Conservation (phyloP, 2,329 filamentous ascomycete genomes). For the Passalora sequoiae region DNA sequence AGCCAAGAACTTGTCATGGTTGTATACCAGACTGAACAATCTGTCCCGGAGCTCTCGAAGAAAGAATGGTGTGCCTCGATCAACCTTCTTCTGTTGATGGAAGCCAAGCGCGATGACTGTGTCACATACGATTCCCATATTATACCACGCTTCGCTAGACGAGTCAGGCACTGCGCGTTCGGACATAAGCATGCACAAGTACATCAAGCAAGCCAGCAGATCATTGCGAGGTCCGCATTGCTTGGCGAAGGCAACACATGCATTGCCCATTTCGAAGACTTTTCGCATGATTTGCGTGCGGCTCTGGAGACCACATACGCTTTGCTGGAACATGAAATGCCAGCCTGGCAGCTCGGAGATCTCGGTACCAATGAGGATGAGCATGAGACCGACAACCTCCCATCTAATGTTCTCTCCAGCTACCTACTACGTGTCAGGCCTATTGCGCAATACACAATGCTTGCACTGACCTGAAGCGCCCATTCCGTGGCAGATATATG, state of each 20-base stretch:
- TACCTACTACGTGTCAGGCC: no score
- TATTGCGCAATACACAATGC: no score
- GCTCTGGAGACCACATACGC: neutral
- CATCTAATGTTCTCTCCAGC: neutral
- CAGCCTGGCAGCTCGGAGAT: neutral
- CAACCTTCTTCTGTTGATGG: neutral
- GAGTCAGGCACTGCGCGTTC: neutral
- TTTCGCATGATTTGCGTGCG: neutral
- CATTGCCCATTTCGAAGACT: neutral
- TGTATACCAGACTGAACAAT: neutral
- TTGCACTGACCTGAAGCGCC: neutral
- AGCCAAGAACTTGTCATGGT: neutral
- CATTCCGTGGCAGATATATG: neutral
- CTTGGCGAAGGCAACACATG: neutral
- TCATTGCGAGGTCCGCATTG: neutral
- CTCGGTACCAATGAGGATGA: neutral
- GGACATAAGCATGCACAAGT: neutral
- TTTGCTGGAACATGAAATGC: neutral
- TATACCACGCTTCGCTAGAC: neutral
- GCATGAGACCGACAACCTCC: neutral
- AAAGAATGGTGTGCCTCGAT: neutral
- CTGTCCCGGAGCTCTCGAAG: neutral
- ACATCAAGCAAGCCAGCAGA: neutral
- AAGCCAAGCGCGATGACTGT: neutral
- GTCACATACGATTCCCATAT: neutral